Evolutionary conservation across 73 alveolate genomes (phyloP).

Genomic region (Uronychia setigera): DNA sequence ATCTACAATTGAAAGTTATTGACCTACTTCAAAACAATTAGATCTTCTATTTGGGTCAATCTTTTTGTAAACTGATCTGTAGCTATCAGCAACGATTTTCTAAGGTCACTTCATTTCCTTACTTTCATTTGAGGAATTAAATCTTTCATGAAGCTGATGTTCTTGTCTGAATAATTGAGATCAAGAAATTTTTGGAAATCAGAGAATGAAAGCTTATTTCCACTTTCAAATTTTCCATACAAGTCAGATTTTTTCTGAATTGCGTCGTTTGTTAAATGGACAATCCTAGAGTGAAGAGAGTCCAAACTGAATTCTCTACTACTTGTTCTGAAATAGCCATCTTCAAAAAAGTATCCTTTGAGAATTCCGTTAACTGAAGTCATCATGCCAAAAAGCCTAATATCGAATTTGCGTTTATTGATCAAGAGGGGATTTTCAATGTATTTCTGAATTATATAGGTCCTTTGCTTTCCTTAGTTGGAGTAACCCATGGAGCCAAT

Average conservation of each 20-base stretch:
- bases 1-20: too few relatives aligned
- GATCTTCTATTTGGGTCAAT: slow-evolving; percentile 61
- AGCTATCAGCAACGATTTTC: slow-evolving; percentile 52
- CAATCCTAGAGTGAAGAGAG: slow-evolving; percentile 35
- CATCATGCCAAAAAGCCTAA: slow-evolving; percentile 50
- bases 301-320: slow-evolving; percentile 44
- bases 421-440: slow-evolving; percentile 56
- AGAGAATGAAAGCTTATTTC: slow-evolving; percentile 44
- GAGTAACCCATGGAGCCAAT: background rate
- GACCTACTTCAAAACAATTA: slow-evolving; percentile 68
- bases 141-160: slow-evolving; percentile 33
- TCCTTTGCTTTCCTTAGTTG: slow-evolving; percentile 8
- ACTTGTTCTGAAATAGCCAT: slow-evolving; percentile 67
- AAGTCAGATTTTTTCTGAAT: slow-evolving; percentile 59
- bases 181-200: slow-evolving; percentile 56
- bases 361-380: slow-evolving; percentile 39
- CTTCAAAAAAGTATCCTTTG: slow-evolving; percentile 73
- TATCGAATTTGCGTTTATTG: slow-evolving; percentile 60
- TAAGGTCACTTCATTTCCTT: background rate
- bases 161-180: slow-evolving; percentile 13
- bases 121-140: slow-evolving; percentile 51
- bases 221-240: slow-evolving; percentile 71
- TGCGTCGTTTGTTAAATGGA: slow-evolving; percentile 77
- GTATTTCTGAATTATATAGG: slow-evolving; percentile 47
- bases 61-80: slow-evolving; percentile 49